Percentiles rank a stretch among this genome's conserved stretches.
Evolutionary conservation across 352 stramenopile species (phyloP).

Genomic region (Pythium monospermum): DNA sequence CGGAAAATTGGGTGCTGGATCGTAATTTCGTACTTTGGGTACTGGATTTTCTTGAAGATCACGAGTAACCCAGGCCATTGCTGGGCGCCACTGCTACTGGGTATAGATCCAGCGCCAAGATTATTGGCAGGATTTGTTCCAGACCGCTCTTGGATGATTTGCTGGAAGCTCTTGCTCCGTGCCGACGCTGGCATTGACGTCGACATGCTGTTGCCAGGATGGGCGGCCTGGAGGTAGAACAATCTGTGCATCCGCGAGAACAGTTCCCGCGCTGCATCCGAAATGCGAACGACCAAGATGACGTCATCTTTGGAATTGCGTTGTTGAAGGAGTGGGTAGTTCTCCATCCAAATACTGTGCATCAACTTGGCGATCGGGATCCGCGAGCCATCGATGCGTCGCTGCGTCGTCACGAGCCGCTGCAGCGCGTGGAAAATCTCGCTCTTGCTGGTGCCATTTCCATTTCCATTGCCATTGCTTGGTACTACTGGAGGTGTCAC

Average conservation of each 20-base stretch:
- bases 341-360: conserved; percentile 50
- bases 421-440: conserved; percentile 39
- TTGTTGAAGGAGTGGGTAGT: conserved; percentile 28
- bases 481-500: background rate
- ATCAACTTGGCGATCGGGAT: conserved; percentile 57
- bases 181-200: conserved; percentile 7
- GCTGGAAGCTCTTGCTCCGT: conserved; percentile 16
- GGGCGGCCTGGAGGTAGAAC: conserved; percentile 59
- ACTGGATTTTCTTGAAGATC: conserved; percentile 65
- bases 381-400: conserved; percentile 62
- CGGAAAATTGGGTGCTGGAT: conserved; percentile 32
- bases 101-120: too few species aligned
- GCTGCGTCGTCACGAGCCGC: conserved; percentile 49
- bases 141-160: conserved; percentile 12
- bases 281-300: conserved; percentile 47
- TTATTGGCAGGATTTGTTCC: too few species aligned
- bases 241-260: conserved; percentile 69
- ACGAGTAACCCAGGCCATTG: conserved; percentile 72
- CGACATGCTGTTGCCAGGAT: conserved; percentile 14
- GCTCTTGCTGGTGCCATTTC: conserved; percentile 26
- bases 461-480: background rate
- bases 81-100: too few species aligned
- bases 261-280: conserved; percentile 32
- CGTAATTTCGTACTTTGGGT: conserved; percentile 43
- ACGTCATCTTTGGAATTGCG: conserved; percentile 25